These are phyloP conservation scores for Lepidopterella palustris DNA, from an alignment of 495 filamentous ascomycete species.

Conservation along the genomic window DNA sequence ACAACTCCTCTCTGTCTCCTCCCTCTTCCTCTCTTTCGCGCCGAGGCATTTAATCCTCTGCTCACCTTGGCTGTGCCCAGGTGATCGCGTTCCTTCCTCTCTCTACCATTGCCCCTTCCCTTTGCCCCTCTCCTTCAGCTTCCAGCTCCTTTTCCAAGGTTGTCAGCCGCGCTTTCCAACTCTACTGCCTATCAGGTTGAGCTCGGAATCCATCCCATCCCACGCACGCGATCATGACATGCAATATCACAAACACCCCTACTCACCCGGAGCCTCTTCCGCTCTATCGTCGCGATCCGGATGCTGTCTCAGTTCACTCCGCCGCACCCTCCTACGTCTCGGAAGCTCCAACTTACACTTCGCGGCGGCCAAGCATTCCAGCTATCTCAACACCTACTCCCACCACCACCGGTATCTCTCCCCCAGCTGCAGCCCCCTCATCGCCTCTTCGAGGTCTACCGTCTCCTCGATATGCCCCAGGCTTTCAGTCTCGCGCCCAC, in stretches of 20 bases:
- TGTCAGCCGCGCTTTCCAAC: too few relatives aligned
- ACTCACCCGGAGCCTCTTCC: constrained; percentile 28
- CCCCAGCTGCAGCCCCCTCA: background rate
- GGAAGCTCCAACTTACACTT: constrained; percentile 32
- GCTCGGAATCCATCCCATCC: too few relatives aligned
- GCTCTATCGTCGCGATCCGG: constrained; percentile 30
- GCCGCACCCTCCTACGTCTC: constrained; percentile 36
- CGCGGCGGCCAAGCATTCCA: constrained; percentile 8
- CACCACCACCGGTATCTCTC: background rate
- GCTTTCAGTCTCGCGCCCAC: constrained; percentile 23
- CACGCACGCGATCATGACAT: constrained; percentile 20
- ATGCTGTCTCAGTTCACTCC: constrained; percentile 27
- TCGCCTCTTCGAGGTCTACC: constrained; percentile 21
- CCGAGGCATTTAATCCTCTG: background rate
- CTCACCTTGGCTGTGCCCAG: background rate
- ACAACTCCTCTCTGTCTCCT: background rate
- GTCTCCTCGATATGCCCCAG: constrained; percentile 26
- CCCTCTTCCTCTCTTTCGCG: background rate
- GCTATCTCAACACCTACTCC: constrained; percentile 8
- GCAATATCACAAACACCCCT: constrained; percentile 28
- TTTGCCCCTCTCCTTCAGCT: background rate
- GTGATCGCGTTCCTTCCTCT: background rate
- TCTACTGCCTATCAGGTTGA: too few relatives aligned
- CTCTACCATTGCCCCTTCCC: background rate
- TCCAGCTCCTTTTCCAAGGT: background rate